phyloP scores from a whole-genome alignment of 352 stramenopile species.

The Pythium chondricola region DNA sequence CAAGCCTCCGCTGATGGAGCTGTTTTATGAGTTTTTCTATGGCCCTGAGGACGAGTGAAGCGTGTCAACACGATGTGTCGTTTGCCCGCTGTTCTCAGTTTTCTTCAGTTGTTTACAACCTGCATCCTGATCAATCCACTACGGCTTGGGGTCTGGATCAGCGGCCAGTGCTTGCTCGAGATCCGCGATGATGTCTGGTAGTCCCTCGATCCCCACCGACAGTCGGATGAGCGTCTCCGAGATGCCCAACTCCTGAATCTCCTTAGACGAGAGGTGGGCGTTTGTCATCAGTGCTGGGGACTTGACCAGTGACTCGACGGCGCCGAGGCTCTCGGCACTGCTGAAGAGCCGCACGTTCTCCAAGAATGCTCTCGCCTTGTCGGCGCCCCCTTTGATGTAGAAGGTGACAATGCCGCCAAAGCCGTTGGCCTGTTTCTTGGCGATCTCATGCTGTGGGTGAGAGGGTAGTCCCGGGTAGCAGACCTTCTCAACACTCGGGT shows the following conservation, averaged over 20 bases:
- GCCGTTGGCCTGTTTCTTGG: slow-evolving; percentile 68
- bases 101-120: too few species aligned
- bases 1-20: slow-evolving; percentile 77
- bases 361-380: slow-evolving; percentile 88
- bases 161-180: slow-evolving; percentile 70
- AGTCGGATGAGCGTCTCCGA: slow-evolving; percentile 90
- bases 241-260: slow-evolving; percentile 87
- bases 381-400: slow-evolving; percentile 86
- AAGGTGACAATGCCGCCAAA: slow-evolving; percentile 90
- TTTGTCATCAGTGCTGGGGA: slow-evolving; percentile 94
- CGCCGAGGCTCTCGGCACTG: slow-evolving; percentile 93
- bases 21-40: slow-evolving; percentile 84
- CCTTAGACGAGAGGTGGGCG: slow-evolving; percentile 82
- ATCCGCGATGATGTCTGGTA: slow-evolving; percentile 90
- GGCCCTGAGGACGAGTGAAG: too few species aligned
- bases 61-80: too few species aligned
- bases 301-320: slow-evolving; percentile 90
- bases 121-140: too few species aligned
- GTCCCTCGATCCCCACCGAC: slow-evolving; percentile 90
- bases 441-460: slow-evolving; percentile 87
- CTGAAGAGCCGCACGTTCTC: slow-evolving; percentile 89
- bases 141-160: slow-evolving; percentile 27
- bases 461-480: slow-evolving; percentile 89
- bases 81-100: too few species aligned
- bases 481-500: slow-evolving; percentile 90